Base-by-base conservation (phyloP, 805 yeast species). In the Metschnikowia lunata region DNA sequence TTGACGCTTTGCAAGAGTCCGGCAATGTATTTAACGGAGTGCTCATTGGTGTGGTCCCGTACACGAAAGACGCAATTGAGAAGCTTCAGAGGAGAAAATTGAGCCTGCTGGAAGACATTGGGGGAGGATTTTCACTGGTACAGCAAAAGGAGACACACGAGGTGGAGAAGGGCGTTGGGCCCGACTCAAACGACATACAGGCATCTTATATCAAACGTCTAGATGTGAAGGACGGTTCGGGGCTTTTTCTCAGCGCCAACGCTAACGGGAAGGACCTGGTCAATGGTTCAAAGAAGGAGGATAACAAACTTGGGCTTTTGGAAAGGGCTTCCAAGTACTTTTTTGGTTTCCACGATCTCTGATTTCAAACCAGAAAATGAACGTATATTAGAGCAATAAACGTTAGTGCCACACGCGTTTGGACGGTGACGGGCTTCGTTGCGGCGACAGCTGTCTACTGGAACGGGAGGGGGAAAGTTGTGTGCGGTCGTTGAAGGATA, bases 1-100 rank as follows among this genome's bases (percentile, higher is more conserved):
- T 79, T 13, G 80, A 95, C 43, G 97, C 99, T 0, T 67, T 90
- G 36, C 82, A 85, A 51, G 96, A 89, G 58, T 86, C 88, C 59
- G 95, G 96, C 4, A 62, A 73, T 10, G 75, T 82, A 6, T 78
- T 83, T 56, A 85, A 83, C 42, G 91, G 87, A 43, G 69, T 62
- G 55, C 76, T 61, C 62, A 82, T 60, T 80, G 95, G 58, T 63
- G 95, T 75, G 62, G 66, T 84, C 8, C 87, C 95, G 5, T 84
- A 83, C 58, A 73, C 78, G 11, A 80, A 78, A 50, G 67, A 70
- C 26, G 73, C 81, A 1, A 71, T 83, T 14, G 89, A 83, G 55
- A 80, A 80, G 57, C 64, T 84, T 29, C 71, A 75, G 35, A 70
- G 71, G 46, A 57, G 75, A 43, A 67, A 66, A 41, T 63, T 79